Evolutionary conservation across 179 eudicot genomes (phyloP).

Genomic region (Heliamphora pulchella): DNA sequence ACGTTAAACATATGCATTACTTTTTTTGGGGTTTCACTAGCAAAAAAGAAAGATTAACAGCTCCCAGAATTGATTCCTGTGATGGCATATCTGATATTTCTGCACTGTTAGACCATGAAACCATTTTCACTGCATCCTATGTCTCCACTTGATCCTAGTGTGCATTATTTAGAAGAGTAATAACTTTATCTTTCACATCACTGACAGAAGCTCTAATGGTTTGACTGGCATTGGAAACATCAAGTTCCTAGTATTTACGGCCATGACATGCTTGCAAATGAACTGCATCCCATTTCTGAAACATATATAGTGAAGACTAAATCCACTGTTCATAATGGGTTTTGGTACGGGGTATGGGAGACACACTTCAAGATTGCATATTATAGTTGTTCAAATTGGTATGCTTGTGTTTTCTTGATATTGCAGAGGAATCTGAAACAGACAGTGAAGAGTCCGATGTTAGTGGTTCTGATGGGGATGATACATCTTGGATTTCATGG

Average conservation of each 20-base stretch:
- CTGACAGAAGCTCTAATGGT: background rate
- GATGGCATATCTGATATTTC: background rate
- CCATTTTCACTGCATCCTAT: background rate
- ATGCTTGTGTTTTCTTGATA: constrained; percentile 9
- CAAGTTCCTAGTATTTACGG: background rate
- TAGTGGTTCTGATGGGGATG: constrained; percentile 57
- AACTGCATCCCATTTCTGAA: background rate
- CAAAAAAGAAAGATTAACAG: background rate
- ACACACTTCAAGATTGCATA: background rate
- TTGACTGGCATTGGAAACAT: background rate
- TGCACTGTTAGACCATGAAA: background rate
- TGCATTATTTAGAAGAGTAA: background rate
- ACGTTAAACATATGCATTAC: background rate
- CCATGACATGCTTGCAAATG: background rate
- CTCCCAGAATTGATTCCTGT: background rate
- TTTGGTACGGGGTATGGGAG: background rate
- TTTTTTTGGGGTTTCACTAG: background rate
- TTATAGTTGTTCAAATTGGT: background rate
- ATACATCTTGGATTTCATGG: constrained; percentile 60
- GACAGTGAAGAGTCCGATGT: constrained; percentile 56
- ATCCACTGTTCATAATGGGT: background rate
- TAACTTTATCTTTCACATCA: background rate
- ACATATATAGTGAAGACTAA: too few relatives aligned
- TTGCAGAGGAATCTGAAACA: constrained; percentile 48
- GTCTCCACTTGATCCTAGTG: background rate